Conservation (phyloP, 257 asterid species). For the Lantana camara region DNA sequence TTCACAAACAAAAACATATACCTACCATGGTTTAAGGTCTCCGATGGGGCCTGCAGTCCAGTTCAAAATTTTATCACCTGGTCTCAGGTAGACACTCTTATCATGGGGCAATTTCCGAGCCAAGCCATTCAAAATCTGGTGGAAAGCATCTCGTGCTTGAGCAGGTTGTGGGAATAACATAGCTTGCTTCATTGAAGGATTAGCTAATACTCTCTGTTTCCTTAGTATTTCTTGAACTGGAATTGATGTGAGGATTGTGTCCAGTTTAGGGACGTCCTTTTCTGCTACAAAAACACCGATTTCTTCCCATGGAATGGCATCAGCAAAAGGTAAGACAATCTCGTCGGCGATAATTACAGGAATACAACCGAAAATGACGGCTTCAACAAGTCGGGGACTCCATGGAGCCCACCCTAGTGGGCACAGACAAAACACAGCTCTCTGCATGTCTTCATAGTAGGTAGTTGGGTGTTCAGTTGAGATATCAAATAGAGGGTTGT, state of each 20-base stretch:
- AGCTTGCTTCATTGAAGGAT: constrained; percentile 94
- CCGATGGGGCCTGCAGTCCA: constrained; percentile 91
- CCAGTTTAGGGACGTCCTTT: constrained; percentile 80
- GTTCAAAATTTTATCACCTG: constrained; percentile 66
- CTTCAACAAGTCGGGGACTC: constrained; percentile 95
- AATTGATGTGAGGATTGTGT: constrained; percentile 76
- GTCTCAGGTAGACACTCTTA: constrained; percentile 45
- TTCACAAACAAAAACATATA: no score
- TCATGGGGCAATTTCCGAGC: constrained; percentile 85
- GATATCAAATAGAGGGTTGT: constrained; percentile 86
- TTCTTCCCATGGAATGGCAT: constrained; percentile 97
- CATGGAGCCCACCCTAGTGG: constrained; percentile 99
- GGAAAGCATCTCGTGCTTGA: constrained; percentile 86
- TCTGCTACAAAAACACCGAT: constrained; percentile 83
- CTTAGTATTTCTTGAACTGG: constrained; percentile 67
- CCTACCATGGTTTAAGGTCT: constrained; percentile 85
- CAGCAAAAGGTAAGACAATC: constrained; percentile 88
- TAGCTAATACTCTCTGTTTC: constrained; percentile 80
- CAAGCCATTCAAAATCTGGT: constrained; percentile 82
- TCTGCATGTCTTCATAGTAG: constrained; percentile 91
- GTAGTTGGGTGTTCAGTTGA: constrained; percentile 88
- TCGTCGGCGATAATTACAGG: constrained; percentile 95
- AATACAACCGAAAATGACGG: constrained; percentile 87
- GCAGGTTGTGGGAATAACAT: constrained; percentile 88
- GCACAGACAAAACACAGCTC: constrained; percentile 84